These are phyloP conservation scores for Fusarium liriodendri DNA, from an alignment of 2,329 filamentous ascomycete genomes.

Conservation along the genomic window DNA sequence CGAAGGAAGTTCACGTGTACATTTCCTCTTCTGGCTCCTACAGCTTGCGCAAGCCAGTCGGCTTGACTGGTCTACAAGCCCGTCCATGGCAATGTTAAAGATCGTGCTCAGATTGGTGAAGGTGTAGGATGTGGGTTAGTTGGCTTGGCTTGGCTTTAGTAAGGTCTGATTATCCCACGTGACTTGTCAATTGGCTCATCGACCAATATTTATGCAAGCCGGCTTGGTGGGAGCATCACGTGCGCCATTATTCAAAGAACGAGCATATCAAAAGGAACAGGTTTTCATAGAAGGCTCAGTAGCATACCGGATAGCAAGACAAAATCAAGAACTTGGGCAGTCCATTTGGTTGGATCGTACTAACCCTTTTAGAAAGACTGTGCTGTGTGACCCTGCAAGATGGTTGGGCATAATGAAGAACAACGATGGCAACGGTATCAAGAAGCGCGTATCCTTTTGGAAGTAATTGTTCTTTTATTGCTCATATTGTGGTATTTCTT, in stretches of 20 bases:
- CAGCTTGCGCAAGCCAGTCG: conserved; percentile 6
- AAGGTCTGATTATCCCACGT: background rate
- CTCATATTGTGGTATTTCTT: no score
- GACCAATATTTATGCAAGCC: background rate
- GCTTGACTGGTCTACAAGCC: background rate
- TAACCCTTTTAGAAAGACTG: background rate
- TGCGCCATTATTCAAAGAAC: background rate
- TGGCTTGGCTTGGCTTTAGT: background rate
- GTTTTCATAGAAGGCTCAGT: background rate
- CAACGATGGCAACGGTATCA: background rate
- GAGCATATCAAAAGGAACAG: background rate
- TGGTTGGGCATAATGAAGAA: background rate
- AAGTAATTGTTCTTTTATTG: background rate
- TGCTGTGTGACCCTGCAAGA: background rate
- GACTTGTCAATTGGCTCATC: background rate
- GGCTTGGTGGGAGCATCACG: background rate
- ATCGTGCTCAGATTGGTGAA: background rate
- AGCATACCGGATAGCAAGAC: background rate
- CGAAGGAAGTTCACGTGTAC: conserved; percentile 11
- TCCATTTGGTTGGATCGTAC: background rate
- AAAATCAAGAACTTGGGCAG: background rate
- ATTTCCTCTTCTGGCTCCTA: conserved; percentile 19
- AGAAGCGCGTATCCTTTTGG: background rate
- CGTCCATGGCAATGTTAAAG: background rate
- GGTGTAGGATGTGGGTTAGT: background rate